These are phyloP conservation scores for Lachnellula cervina DNA, from an alignment of 2,329 filamentous ascomycete genomes.

Conservation along the genomic window DNA sequence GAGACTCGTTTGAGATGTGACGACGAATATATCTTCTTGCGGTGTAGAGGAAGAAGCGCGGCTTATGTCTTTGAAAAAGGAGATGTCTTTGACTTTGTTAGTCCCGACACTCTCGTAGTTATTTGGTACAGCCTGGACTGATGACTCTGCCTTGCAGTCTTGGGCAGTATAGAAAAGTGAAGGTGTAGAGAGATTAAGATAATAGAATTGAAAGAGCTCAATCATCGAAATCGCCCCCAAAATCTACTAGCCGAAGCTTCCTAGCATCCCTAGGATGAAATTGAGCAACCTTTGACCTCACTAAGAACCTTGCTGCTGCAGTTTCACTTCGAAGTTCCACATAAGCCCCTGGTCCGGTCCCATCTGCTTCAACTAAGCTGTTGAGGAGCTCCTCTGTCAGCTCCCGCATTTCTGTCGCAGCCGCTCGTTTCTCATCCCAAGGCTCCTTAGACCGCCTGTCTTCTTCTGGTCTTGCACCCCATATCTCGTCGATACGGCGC, in stretches of 20 bases:
- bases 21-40: no score
- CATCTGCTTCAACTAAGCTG: slow-evolving; percentile 48
- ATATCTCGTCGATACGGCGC: slow-evolving; percentile 60
- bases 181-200: no score
- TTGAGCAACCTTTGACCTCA: slow-evolving; percentile 60
- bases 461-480: slow-evolving; percentile 36
- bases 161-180: no score
- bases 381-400: slow-evolving; percentile 59
- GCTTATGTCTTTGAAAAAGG: neutral
- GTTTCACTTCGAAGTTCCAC: slow-evolving; percentile 55
- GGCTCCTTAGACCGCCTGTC: slow-evolving; percentile 38
- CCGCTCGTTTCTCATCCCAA: slow-evolving; percentile 34
- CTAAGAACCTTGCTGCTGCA: slow-evolving; percentile 58
- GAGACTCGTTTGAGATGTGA: no score
- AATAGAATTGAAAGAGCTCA: slow-evolving; percentile 24
- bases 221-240: slow-evolving; percentile 58
- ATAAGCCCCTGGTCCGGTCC: slow-evolving; percentile 52
- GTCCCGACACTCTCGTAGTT: no score
- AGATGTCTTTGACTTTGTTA: neutral
- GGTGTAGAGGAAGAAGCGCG: no score
- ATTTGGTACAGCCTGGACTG: no score
- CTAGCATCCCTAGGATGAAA: slow-evolving; percentile 61
- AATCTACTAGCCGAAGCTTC: slow-evolving; percentile 55
- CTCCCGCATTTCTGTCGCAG: slow-evolving; percentile 55
- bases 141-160: no score